phyloP scores from a whole-genome alignment of 176 grass and related monocot species.

The Paspalum vaginatum region DNA sequence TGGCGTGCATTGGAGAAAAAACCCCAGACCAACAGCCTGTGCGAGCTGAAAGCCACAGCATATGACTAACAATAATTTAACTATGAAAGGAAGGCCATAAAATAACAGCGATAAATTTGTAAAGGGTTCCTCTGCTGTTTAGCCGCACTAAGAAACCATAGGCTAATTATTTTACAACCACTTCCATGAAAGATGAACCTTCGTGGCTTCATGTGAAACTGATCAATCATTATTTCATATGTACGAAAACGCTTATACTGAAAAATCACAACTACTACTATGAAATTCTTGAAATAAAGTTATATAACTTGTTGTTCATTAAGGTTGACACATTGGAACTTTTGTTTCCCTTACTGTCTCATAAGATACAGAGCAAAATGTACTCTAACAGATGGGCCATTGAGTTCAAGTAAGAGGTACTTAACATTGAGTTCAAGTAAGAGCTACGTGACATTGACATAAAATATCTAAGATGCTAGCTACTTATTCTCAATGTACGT shows the following conservation, averaged over 20 bases:
- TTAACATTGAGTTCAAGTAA: neutral
- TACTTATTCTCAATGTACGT: neutral
- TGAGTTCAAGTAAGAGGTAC: neutral
- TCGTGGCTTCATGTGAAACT: neutral
- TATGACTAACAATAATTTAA: conserved; percentile 14
- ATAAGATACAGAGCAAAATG: neutral
- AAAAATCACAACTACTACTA: neutral
- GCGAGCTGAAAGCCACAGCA: conserved; percentile 38
- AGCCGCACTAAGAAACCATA: neutral
- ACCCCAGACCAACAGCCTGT: conserved; percentile 34
- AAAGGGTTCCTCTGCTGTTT: neutral
- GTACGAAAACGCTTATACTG: neutral
- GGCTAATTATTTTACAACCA: neutral
- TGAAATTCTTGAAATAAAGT: neutral
- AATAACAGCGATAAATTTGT: neutral
- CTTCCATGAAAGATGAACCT: neutral
- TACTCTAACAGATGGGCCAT: neutral
- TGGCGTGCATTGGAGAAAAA: conserved; percentile 54
- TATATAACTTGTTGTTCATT: neutral
- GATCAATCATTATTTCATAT: neutral
- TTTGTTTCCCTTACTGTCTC: neutral
- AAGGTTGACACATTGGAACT: neutral
- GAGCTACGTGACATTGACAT: neutral
- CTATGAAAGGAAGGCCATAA: neutral
- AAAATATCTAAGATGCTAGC: neutral